Evolutionary conservation across 768 basidiomycete species (phyloP), one percentile per base, ranked within the genome.

Genomic region (Tylopilus sp.): DNA sequence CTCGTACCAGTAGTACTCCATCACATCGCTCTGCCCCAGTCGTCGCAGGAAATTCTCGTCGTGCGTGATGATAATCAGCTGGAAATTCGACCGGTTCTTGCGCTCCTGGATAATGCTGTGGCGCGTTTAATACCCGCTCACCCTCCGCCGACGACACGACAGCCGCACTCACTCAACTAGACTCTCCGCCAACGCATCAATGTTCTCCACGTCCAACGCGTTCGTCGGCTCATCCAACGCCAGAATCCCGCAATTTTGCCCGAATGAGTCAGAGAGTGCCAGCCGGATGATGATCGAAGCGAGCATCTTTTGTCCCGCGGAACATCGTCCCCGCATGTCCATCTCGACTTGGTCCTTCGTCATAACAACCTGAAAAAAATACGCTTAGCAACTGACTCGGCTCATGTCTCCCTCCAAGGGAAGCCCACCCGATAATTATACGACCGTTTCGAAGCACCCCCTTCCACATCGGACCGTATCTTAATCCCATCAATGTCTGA

Each of bases 251-350:
- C 97, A 98, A 59, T 95, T 97, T 67, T 94, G 91, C 3, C 93
- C 93, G 62, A 99, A 98, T 3, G 93, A 95, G 65, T 99, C 97
- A 6, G 95, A 95, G 23, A 99, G 78, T 4, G 97, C 97, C 31
- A 99, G 83, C 6, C 97, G 85, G 62, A 99, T 98, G 71, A 98
- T 92, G 69, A 98, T 98, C 20, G 91, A 95, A 10, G 95, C 97
- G 52, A 99, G 74, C 80, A 98, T 98, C 73, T 99, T 99, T 72
- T 99, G 97, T 0, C 97, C 97, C 1, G 97, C 97, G 15, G 91
- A 94, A 71, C 97, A 99, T 56, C 97, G 83, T 22, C 97, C 97
- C 50, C 97, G 85, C 97, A 99, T 99, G 71, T 98, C 97, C 90
- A 99, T 94, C 71, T 98, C 95, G 7, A 98, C 95, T 63, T 94